A percentile compares a stretch with the other conserved stretches of the same genome.
Evolutionary conservation across 768 basidiomycete genomes (phyloP).

Genomic region (Pulveroboletus sp.): DNA sequence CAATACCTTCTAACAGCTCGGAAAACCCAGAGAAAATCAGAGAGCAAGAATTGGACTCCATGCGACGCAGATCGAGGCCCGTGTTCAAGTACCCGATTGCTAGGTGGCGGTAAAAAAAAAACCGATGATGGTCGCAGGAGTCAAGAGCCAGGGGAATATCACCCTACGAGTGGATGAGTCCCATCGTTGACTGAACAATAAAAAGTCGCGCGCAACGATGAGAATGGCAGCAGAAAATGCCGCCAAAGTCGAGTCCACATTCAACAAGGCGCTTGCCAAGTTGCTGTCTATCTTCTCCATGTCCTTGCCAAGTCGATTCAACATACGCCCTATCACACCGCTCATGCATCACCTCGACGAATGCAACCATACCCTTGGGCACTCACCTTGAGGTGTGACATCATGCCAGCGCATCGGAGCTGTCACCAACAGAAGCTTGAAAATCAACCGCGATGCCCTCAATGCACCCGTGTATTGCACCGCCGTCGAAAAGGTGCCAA

Average conservation of each 20-base stretch:
- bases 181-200: slow-evolving; percentile 8
- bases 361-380: background rate
- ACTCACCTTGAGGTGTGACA: slow-evolving; percentile 70
- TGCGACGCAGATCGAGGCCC: slow-evolving; percentile 80
- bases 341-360: background rate
- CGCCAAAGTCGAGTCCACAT: slow-evolving; percentile 76
- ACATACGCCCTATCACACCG: slow-evolving; percentile 59
- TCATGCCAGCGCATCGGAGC: slow-evolving; percentile 88
- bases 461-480: slow-evolving; percentile 58
- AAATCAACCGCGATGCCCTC: slow-evolving; percentile 35
- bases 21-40: slow-evolving; percentile 84
- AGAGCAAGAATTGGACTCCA: slow-evolving; percentile 86
- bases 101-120: slow-evolving; percentile 66
- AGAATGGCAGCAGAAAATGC: slow-evolving; percentile 75
- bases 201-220: slow-evolving; percentile 53
- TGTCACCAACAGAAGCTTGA: slow-evolving; percentile 60
- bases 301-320: slow-evolving; percentile 87
- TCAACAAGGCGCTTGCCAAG: slow-evolving; percentile 63
- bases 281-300: slow-evolving; percentile 84
- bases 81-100: slow-evolving; percentile 75
- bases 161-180: slow-evolving; percentile 34
- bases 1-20: slow-evolving; percentile 83
- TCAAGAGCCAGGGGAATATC: slow-evolving; percentile 79
- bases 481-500: slow-evolving; percentile 44
- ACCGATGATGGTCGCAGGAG: slow-evolving; percentile 75